Evolutionary conservation across 163 green algal genomes (phyloP).

Genomic region (Scenedesmus sp.): DNA sequence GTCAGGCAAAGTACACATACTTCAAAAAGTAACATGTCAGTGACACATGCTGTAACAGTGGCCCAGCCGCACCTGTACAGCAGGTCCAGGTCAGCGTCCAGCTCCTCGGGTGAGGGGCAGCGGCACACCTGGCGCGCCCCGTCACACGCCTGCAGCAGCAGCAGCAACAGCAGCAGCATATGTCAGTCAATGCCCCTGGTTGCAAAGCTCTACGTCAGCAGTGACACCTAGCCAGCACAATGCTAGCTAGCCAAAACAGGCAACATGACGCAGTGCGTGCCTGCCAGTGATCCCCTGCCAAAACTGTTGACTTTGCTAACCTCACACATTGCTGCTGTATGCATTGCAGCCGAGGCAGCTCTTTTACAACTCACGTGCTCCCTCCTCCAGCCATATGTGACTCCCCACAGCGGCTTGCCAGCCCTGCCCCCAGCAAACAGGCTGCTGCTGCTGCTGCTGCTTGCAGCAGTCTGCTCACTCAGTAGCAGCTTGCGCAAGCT

Average conservation of each 20-base stretch:
- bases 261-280: too few relatives aligned
- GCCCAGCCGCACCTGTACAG: background rate
- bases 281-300: too few relatives aligned
- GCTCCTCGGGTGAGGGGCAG: constrained; percentile 33
- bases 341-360: background rate
- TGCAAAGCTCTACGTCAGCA: too few relatives aligned
- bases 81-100: constrained; percentile 41
- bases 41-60: background rate
- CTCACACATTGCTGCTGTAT: background rate
- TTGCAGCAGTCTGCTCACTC: background rate
- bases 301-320: too few relatives aligned
- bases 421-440: background rate
- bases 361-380: background rate
- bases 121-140: constrained; percentile 9
- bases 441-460: background rate
- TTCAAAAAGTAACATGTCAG: background rate
- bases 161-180: background rate
- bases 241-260: too few relatives aligned
- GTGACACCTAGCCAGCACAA: too few relatives aligned
- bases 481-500: background rate
- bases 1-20: background rate
- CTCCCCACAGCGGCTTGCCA: constrained; percentile 41
- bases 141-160: constrained; percentile 27
- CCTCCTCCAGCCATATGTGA: constrained; percentile 46
- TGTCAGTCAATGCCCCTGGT: too few relatives aligned